Conservation (phyloP, 495 filamentous ascomycete species). For the Penicillium salamii region DNA sequence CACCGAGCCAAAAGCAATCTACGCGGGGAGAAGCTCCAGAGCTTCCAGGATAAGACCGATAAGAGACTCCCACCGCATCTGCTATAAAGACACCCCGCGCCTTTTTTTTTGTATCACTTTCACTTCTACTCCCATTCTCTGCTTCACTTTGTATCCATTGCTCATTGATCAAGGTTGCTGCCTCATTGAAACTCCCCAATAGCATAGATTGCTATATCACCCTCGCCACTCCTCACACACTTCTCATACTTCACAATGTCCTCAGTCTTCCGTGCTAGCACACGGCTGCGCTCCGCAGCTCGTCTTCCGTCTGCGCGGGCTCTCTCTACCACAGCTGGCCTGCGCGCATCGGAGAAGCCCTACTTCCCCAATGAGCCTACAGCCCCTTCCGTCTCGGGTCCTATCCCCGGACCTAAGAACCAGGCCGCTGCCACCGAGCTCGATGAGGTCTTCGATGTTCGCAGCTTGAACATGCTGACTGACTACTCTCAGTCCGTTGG, state of each 20-base stretch:
- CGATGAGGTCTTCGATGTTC: conserved; percentile 85
- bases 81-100: conserved; percentile 26
- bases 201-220: conserved; percentile 9
- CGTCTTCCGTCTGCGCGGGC: conserved; percentile 38
- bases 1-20: conserved; percentile 23
- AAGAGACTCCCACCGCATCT: conserved; percentile 4
- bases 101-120: conserved; percentile 1
- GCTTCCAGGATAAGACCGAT: conserved; percentile 16
- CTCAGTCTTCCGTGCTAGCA: conserved; percentile 41
- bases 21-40: conserved; percentile 21
- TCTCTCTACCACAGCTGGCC: conserved; percentile 41
- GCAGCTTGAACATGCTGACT: conserved; percentile 88
- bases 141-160: background rate
- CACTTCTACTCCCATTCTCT: background rate
- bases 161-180: background rate
- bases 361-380: conserved; percentile 75
- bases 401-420: conserved; percentile 81
- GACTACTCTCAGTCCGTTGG: conserved; percentile 69
- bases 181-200: background rate
- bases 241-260: conserved; percentile 35
- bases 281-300: conserved; percentile 37
- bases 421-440: conserved; percentile 69
- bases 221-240: conserved; percentile 1
- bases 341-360: conserved; percentile 45
- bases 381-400: conserved; percentile 67